Evolutionary conservation across 2,329 filamentous ascomycete genomes (phyloP), one percentile per base, ranked within the genome.

Genomic region (Neoascochyta sp.): DNA sequence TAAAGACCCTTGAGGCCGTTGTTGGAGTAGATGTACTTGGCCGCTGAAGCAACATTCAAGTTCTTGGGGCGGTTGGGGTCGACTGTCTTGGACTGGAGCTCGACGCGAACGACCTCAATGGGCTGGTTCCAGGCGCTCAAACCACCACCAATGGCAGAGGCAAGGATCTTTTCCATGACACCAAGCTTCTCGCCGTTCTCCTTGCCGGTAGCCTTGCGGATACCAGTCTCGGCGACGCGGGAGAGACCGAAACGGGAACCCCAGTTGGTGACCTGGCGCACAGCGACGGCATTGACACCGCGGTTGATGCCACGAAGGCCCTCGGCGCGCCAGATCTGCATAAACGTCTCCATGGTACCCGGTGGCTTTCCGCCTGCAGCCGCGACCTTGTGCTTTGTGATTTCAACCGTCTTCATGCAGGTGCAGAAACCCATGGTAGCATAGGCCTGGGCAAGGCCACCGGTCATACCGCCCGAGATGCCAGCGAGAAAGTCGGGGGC

Each of bases 401-500:
- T 98, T 70, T 98, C 92, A 50, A 96, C 92, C 45, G 92, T 98
- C 81, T 98, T 98, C 92, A 98, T 98, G 79, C 92, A 98, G 41
- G 92, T 98, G 72, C 92, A 98, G 81, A 98, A 98, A 52, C 92
- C 92, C 90, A 98, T 98, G 65, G 92, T 98, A 48, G 92, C 92
- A 66, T 98, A 98, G 39, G 92, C 92, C 73, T 98, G 92, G 25
- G 90, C 92, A 37, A 98, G 81, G 76, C 92, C 92, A 63, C 92
- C 92, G 13, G 81, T 76, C 74, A 98, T 87, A 67, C 92, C 92
- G 58, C 92, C 92, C 17, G 75, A 63, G 70, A 98, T 96, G 62
- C 92, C 92, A 50, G 81, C 80, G 29, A 84, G 74, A 66, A 98
- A 96, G 66, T 93, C 83, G 56, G 76, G 79, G 43, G 88, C 90